Conservation (phyloP, 73 alveolate genomes). For the Urostyla sp. region DNA sequence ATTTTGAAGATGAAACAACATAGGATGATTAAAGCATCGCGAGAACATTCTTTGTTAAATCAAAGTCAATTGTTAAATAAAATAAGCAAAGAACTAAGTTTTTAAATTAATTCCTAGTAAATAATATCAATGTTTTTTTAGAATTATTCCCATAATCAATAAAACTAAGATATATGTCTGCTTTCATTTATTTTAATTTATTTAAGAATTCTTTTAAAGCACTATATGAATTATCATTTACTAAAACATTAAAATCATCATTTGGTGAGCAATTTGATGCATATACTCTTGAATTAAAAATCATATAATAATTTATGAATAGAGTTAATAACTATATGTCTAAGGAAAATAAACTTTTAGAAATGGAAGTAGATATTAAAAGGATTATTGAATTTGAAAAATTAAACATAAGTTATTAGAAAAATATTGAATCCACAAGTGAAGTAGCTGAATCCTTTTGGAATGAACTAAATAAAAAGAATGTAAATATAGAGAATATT, state of each 20-base stretch:
- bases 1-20: conserved; percentile 31
- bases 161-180: conserved; percentile 52
- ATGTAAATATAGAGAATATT: conserved; percentile 29
- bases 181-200: conserved; percentile 45
- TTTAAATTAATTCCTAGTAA: conserved; percentile 42
- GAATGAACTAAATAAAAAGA: conserved; percentile 49
- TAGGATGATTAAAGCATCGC: conserved; percentile 43
- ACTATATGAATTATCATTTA: conserved; percentile 44
- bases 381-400: conserved; percentile 53
- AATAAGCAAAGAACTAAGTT: conserved; percentile 51
- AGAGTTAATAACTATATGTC: conserved; percentile 32
- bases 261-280: conserved; percentile 42
- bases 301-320: conserved; percentile 15
- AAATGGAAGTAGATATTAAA: conserved; percentile 42
- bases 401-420: conserved; percentile 49
- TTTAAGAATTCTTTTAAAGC: conserved; percentile 59
- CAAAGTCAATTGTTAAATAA: conserved; percentile 11
- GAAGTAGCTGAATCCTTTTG: conserved; percentile 52
- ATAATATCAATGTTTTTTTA: conserved; percentile 37
- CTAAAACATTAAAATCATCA: conserved; percentile 20
- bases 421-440: conserved; percentile 51
- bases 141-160: conserved; percentile 55
- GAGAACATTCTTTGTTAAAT: conserved; percentile 28
- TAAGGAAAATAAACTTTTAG: conserved; percentile 14
- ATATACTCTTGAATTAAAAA: conserved; percentile 28